These are phyloP conservation scores for Lophium mytilinum DNA, from an alignment of 495 filamentous ascomycete species.

Conservation along the genomic window DNA sequence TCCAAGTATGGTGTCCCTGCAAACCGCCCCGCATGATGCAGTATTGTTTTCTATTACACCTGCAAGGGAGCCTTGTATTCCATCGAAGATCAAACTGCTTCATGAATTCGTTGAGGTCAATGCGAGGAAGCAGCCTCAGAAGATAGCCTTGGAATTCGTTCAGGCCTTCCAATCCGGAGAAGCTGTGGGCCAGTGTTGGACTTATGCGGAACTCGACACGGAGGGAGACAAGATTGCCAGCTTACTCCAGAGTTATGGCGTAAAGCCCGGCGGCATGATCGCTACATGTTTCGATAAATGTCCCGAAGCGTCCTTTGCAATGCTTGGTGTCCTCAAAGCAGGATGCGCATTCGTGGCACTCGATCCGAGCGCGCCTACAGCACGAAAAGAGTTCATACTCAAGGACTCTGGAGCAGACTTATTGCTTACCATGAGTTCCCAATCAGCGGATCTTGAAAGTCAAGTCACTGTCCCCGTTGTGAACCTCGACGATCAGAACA, in stretches of 20 bases:
- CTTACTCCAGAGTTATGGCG: conserved; percentile 36
- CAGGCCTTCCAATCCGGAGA: conserved; percentile 30
- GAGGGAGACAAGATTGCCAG: conserved; percentile 55
- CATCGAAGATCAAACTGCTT: conserved; percentile 39
- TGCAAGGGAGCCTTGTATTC: conserved; percentile 39
- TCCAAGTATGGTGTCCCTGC: conserved; percentile 25
- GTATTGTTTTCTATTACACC: conserved; percentile 49
- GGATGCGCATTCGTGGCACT: conserved; percentile 76
- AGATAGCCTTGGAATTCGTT: conserved; percentile 55
- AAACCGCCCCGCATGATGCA: conserved; percentile 18
- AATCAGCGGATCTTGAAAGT: conserved; percentile 6
- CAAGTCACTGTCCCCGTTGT: conserved; percentile 3
- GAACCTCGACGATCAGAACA: conserved; percentile 14
- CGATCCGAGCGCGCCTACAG: conserved; percentile 54
- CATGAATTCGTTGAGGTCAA: conserved; percentile 56
- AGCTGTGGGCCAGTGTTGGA: conserved; percentile 45
- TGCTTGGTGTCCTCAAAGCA: conserved; percentile 71
- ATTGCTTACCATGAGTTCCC: conserved; percentile 41
- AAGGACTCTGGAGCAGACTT: conserved; percentile 49
- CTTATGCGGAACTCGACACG: conserved; percentile 50
- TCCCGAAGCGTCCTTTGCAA: conserved; percentile 67
- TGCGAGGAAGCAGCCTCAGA: conserved; percentile 35
- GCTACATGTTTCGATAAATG: conserved; percentile 76
- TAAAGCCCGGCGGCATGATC: conserved; percentile 48
- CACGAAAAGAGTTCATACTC: conserved; percentile 58